Evolutionary conservation across 805 yeast species (phyloP).

Genomic region (Suhomyces vadensis): DNA sequence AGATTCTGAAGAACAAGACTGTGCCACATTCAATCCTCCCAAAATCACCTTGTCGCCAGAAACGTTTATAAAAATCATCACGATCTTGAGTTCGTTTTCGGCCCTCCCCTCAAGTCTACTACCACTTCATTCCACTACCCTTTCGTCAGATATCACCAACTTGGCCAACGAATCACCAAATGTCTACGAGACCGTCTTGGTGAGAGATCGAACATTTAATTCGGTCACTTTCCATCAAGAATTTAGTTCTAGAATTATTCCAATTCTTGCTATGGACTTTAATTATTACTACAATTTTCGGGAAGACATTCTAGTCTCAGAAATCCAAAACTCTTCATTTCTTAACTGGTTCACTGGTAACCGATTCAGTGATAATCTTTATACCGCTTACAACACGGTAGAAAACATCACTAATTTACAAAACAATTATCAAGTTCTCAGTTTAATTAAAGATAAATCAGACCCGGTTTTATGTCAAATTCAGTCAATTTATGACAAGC

Average conservation of each 20-base stretch:
- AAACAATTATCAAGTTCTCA: slow-evolving; percentile 13
- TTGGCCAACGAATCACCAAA: slow-evolving; percentile 22
- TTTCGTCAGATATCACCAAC: slow-evolving; percentile 33
- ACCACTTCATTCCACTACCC: slow-evolving; percentile 17
- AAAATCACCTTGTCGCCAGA: slow-evolving; percentile 28
- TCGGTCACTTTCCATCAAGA: slow-evolving; percentile 12
- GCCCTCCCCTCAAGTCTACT: slow-evolving; percentile 24
- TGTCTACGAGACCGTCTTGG: slow-evolving; percentile 18
- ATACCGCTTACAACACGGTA: slow-evolving; percentile 18
- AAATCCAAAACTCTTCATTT: slow-evolving; percentile 29
- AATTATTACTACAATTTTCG: slow-evolving; percentile 22
- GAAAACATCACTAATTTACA: slow-evolving; percentile 17
- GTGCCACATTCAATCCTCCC: slow-evolving; percentile 16
- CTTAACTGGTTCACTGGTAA: slow-evolving; percentile 33
- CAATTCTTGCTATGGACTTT: slow-evolving; percentile 26
- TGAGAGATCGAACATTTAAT: slow-evolving; percentile 13
- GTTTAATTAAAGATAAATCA: slow-evolving; percentile 13
- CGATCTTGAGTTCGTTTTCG: slow-evolving; percentile 26
- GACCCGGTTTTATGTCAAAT: slow-evolving; percentile 22
- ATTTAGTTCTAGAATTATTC: slow-evolving; percentile 20
- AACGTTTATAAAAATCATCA: slow-evolving; percentile 26
- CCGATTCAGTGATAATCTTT: slow-evolving; percentile 22
- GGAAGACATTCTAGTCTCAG: slow-evolving; percentile 17
- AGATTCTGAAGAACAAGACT: too few species aligned
- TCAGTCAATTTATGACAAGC: slow-evolving; percentile 14